Percentiles rank a stretch among this genome's conserved stretches.
phyloP scores from a whole-genome alignment of 352 stramenopile genomes.

The Pythium rishiriense region DNA sequence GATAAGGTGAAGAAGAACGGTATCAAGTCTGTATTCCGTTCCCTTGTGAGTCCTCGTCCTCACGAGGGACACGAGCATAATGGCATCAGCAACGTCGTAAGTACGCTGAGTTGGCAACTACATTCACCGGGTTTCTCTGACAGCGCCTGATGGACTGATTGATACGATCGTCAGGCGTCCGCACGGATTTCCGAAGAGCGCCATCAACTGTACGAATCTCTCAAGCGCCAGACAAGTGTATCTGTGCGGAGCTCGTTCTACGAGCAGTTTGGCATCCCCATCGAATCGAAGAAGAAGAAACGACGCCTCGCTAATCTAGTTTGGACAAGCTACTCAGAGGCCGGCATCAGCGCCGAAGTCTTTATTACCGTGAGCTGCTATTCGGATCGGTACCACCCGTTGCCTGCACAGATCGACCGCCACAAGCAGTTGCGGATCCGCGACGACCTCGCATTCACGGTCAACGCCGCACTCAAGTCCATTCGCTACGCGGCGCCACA shows the following conservation, averaged over 20 bases:
- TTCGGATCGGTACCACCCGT: conserved; percentile 49
- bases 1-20: conserved; percentile 26
- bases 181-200: conserved; percentile 60
- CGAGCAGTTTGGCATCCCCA: conserved; percentile 56
- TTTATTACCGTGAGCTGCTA: conserved; percentile 56
- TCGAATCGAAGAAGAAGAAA: conserved; percentile 69
- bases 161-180: conserved; percentile 33
- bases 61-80: conserved; percentile 15
- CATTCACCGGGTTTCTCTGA: too few relatives aligned
- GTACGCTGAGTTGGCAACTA: neutral
- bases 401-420: conserved; percentile 63
- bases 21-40: conserved; percentile 30
- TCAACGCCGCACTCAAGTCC: conserved; percentile 78
- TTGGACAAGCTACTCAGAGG: conserved; percentile 60
- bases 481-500: conserved; percentile 50
- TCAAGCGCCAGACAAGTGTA: conserved; percentile 49
- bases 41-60: conserved; percentile 32
- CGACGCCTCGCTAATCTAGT: conserved; percentile 60
- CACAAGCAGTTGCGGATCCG: conserved; percentile 78
- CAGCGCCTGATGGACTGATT: too few relatives aligned
- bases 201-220: conserved; percentile 48
- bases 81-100: conserved; percentile 38
- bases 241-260: conserved; percentile 57
- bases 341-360: conserved; percentile 66
- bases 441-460: conserved; percentile 72